These are phyloP conservation scores for Boletus holoroseus DNA, from an alignment of 1,284 basidiomycete species.

Conservation along the genomic window DNA sequence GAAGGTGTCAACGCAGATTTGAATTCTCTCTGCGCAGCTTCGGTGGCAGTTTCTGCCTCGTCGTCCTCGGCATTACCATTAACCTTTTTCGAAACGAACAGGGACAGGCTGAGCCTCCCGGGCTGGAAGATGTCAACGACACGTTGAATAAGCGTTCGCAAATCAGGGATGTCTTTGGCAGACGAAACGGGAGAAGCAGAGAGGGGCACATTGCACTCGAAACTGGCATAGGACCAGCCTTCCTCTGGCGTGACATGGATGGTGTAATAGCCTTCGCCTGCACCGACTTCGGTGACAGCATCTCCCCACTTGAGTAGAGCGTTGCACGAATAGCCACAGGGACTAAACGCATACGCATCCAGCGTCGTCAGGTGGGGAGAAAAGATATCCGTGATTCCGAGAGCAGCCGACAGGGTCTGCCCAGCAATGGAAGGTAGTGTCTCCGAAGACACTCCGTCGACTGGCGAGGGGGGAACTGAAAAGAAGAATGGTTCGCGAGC, in stretches of 20 bases:
- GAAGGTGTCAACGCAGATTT: constrained; percentile 48
- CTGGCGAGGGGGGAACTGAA: constrained; percentile 35
- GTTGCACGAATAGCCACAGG: constrained; percentile 97
- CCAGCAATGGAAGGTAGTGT: constrained; percentile 60
- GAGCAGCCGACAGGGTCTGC: constrained; percentile 57
- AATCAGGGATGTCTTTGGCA: constrained; percentile 55
- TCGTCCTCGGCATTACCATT: constrained; percentile 48
- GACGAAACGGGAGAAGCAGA: constrained; percentile 37
- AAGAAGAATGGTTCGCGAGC: constrained; percentile 81
- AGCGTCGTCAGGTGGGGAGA: constrained; percentile 73
- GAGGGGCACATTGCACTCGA: constrained; percentile 97
- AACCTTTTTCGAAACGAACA: constrained; percentile 79
- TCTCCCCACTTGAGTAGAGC: constrained; percentile 74
- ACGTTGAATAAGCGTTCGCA: constrained; percentile 77
- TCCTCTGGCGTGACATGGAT: constrained; percentile 98
- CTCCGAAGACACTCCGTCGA: constrained; percentile 31
- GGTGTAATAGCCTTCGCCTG: constrained; percentile 89
- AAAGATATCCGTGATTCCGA: constrained; percentile 86
- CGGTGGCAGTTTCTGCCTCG: constrained; percentile 49
- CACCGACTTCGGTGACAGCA: constrained; percentile 18
- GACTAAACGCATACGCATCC: constrained; percentile 92
- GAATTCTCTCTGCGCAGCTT: constrained; percentile 67
- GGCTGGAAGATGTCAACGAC: constrained; percentile 94
- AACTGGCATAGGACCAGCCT: constrained; percentile 96
- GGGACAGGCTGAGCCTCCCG: constrained; percentile 78